Evolutionary conservation across 257 asterid species (phyloP).

Genomic region (Striga asiatica): DNA sequence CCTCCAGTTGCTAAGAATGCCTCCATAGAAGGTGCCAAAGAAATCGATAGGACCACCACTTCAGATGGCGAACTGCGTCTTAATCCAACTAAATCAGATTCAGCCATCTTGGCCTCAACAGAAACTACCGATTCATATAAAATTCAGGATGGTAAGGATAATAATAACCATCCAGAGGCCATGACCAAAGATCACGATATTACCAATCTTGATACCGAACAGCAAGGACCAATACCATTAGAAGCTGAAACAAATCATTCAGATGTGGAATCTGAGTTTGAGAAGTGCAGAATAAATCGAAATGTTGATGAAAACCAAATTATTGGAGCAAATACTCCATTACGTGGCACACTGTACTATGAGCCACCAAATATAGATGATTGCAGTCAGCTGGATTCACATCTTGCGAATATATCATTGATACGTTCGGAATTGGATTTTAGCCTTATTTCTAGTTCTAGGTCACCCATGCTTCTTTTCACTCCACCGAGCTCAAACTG

Average conservation of each 20-base stretch:
- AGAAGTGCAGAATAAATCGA: conserved; percentile 9
- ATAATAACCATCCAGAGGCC: conserved; percentile 21
- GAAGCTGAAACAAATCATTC: conserved; percentile 27
- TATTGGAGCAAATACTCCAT: conserved; percentile 29
- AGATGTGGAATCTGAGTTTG: conserved; percentile 5
- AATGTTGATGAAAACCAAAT: conserved; percentile 29
- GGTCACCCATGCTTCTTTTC: conserved; percentile 34
- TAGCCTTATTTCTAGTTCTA: conserved; percentile 27
- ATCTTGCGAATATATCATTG: conserved; percentile 27
- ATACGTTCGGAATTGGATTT: conserved; percentile 31
- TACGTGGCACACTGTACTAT: conserved; percentile 50
- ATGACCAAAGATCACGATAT: conserved; percentile 19
- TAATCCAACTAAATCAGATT: conserved; percentile 27
- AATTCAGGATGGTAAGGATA: conserved; percentile 34
- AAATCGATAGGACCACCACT: conserved; percentile 20
- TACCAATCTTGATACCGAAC: conserved; percentile 31
- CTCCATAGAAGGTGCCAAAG: conserved; percentile 33
- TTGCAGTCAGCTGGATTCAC: conserved; percentile 26
- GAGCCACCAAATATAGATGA: conserved; percentile 52
- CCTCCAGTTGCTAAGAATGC: conserved; percentile 53
- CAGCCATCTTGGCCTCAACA: conserved; percentile 28
- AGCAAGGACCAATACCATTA: conserved; percentile 26
- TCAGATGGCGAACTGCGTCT: conserved; percentile 24
- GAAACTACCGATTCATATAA: conserved; percentile 23
- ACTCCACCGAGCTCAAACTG: conserved; percentile 63